A percentile compares a stretch with the other conserved stretches of the same genome.
These are phyloP conservation scores for Diutina mesorugosa DNA, from an alignment of 1,139 yeast genomes.

Conservation along the genomic window DNA sequence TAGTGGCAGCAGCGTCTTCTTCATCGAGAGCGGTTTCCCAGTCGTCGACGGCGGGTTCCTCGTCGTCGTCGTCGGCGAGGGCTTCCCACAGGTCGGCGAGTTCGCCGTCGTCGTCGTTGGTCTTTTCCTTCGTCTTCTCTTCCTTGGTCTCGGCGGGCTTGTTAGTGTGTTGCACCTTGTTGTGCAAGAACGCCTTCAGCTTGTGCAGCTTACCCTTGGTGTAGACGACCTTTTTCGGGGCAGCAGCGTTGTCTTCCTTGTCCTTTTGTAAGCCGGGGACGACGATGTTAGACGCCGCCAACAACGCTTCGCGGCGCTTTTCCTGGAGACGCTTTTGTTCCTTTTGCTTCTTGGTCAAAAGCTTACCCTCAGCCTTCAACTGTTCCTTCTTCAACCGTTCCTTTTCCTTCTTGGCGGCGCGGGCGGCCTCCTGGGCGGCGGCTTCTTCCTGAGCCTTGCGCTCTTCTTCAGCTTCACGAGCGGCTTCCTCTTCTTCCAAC, in stretches of 20 bases:
- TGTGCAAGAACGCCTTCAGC: conserved; percentile 11
- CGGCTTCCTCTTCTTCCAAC: conserved; percentile 61
- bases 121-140: conserved; percentile 23
- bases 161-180: conserved; percentile 6
- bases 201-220: conserved; percentile 54
- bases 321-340: conserved; percentile 83
- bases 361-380: conserved; percentile 86
- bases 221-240: conserved; percentile 66
- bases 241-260: conserved; percentile 4
- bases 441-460: conserved; percentile 50
- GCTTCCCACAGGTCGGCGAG: conserved; percentile 3
- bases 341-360: conserved; percentile 83
- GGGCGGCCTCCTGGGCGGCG: conserved; percentile 55
- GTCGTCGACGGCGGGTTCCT: conserved; percentile 3
- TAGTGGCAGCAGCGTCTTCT: neutral
- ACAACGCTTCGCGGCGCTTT: conserved; percentile 77
- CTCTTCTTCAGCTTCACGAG: conserved; percentile 49
- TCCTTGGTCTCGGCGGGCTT: conserved; percentile 7
- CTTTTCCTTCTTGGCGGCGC: conserved; percentile 67
- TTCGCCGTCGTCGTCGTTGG: conserved; percentile 6
- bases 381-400: conserved; percentile 70
- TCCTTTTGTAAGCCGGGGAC: conserved; percentile 57
- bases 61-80: neutral
- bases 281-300: conserved; percentile 59
- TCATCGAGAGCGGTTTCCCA: conserved; percentile 2